These are phyloP conservation scores for Monilinia laxa DNA, from an alignment of 2,329 filamentous ascomycete genomes.

Conservation along the genomic window DNA sequence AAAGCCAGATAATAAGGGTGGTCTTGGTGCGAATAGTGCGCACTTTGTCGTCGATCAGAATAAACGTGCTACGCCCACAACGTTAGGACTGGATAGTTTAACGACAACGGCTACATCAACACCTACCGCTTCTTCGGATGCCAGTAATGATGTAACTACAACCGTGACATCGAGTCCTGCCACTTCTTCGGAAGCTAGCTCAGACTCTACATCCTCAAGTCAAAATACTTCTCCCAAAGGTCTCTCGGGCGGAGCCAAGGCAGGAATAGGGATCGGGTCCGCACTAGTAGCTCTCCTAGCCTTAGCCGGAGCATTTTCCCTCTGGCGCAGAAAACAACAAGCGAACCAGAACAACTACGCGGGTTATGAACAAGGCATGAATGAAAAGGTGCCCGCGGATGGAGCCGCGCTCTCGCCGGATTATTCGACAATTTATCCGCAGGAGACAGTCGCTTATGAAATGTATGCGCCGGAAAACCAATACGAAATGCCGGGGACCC, in stretches of 20 bases:
- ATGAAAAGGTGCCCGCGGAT: neutral
- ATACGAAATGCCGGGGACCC: neutral
- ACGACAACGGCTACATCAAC: neutral
- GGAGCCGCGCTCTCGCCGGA: neutral
- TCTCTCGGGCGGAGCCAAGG: slow-evolving; percentile 12
- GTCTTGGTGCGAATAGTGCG: slow-evolving; percentile 28
- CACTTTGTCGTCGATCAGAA: slow-evolving; percentile 13
- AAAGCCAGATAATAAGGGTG: slow-evolving; percentile 25
- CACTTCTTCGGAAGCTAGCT: neutral
- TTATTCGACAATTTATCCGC: neutral
- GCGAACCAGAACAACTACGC: neutral
- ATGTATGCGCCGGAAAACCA: slow-evolving; percentile 14
- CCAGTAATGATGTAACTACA: neutral
- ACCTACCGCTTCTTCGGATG: neutral
- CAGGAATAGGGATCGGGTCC: slow-evolving; percentile 5
- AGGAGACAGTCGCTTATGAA: neutral
- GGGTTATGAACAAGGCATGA: neutral
- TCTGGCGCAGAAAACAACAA: slow-evolving; percentile 10
- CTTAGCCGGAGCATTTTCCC: neutral
- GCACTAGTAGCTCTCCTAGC: neutral
- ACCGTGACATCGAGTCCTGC: neutral
- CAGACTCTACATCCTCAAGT: slow-evolving; percentile 3
- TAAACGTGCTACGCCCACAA: slow-evolving; percentile 1
- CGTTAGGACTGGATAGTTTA: neutral
- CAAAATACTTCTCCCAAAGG: neutral